Evolutionary conservation across 2,329 filamentous ascomycete genomes (phyloP).

Genomic region (Diaporthe eres): DNA sequence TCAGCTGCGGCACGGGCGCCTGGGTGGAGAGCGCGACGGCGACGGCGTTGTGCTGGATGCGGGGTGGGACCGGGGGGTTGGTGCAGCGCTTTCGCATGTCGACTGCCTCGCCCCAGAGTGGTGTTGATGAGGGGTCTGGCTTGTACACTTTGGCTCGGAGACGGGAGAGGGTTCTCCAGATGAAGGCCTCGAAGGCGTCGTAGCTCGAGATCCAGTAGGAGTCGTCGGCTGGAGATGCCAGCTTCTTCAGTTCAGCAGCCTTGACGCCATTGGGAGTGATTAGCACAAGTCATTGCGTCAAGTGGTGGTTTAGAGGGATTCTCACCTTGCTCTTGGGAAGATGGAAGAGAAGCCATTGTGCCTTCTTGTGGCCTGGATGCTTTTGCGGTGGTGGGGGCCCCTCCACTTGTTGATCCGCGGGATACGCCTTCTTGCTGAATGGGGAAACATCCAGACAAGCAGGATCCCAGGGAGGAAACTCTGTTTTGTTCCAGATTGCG

Average conservation of each 20-base stretch:
- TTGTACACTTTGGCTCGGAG: constrained; percentile 53
- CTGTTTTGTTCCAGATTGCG: constrained; percentile 39
- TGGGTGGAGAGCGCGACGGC: constrained; percentile 46
- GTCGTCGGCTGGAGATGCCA: constrained; percentile 51
- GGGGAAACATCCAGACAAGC: constrained; percentile 52
- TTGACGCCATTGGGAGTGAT: not conserved
- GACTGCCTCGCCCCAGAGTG: constrained; percentile 55
- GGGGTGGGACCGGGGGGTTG: constrained; percentile 50
- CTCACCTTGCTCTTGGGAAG: constrained; percentile 56
- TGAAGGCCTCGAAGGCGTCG: constrained; percentile 57
- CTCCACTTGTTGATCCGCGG: constrained; percentile 49
- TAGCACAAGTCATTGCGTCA: not conserved
- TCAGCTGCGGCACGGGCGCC: constrained; percentile 47
- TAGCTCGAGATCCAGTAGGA: constrained; percentile 59
- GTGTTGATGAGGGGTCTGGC: constrained; percentile 49
- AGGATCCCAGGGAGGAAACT: constrained; percentile 53
- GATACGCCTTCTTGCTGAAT: constrained; percentile 46
- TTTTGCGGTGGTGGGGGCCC: constrained; percentile 48
- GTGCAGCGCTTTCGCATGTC: constrained; percentile 56
- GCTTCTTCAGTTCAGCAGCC: constrained; percentile 54
- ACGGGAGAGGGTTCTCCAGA: constrained; percentile 56
- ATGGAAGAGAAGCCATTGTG: constrained; percentile 55
- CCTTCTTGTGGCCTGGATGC: constrained; percentile 49
- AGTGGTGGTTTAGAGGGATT: too few species aligned
- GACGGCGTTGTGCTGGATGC: constrained; percentile 55